Evolutionary conservation across 345 rosid species (phyloP).

Genomic region (Trapa incisa): DNA sequence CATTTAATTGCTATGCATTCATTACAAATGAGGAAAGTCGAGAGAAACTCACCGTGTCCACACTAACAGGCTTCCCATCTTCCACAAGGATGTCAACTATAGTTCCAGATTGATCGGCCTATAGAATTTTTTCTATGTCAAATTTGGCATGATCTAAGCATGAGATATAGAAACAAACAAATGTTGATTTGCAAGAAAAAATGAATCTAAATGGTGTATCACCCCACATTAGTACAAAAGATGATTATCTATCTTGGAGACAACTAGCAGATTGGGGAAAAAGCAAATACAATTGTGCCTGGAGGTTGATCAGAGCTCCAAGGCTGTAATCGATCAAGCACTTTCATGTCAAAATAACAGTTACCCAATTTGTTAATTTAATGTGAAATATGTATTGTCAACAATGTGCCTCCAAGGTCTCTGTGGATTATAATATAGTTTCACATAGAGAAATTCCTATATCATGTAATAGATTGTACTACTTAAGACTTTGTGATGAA

Average conservation of each 20-base stretch:
- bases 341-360: background rate
- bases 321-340: background rate
- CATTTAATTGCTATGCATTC: background rate
- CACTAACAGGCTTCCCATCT: constrained; percentile 61
- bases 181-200: background rate
- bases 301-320: background rate
- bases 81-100: constrained; percentile 60
- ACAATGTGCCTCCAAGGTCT: background rate
- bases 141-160: background rate
- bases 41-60: constrained; percentile 46
- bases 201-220: background rate
- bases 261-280: background rate
- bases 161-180: background rate
- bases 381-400: background rate
- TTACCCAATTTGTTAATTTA: background rate
- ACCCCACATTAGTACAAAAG: background rate
- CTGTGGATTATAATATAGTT: too few relatives aligned
- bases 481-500: background rate
- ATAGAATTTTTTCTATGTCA: constrained; percentile 4
- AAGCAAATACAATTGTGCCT: background rate
- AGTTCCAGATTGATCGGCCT: constrained; percentile 80
- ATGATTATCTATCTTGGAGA: background rate
- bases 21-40: background rate
- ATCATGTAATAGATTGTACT: background rate
- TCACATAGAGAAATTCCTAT: background rate